A percentile compares a stretch with the other conserved stretches of the same genome.
phyloP scores from a whole-genome alignment of 1,284 basidiomycete species.

The Coniferiporia sulphurascens region DNA sequence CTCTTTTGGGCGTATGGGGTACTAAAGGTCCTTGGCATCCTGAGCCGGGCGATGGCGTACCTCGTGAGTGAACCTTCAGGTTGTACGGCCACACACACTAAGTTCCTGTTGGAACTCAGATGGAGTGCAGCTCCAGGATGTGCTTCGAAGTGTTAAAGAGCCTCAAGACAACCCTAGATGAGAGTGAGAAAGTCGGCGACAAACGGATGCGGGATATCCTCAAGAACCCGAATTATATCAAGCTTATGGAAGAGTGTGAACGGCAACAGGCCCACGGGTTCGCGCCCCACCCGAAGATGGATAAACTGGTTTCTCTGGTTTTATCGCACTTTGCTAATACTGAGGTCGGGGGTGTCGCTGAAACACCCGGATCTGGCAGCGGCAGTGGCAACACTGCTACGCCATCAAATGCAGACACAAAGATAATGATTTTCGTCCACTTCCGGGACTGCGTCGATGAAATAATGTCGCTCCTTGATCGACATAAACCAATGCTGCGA shows the following conservation, averaged over 20 bases:
- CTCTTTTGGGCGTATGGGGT: slow-evolving; percentile 39
- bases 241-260: slow-evolving; percentile 62
- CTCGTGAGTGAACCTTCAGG: slow-evolving; percentile 45
- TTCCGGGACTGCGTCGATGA: slow-evolving; percentile 89
- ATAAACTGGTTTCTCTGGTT: slow-evolving; percentile 70
- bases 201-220: slow-evolving; percentile 37
- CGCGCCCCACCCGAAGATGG: slow-evolving; percentile 89
- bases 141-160: slow-evolving; percentile 62
- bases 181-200: slow-evolving; percentile 27
- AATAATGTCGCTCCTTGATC: slow-evolving; percentile 75
- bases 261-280: slow-evolving; percentile 48
- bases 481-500: slow-evolving; percentile 68
- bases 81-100: background rate
- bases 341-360: slow-evolving; percentile 45
- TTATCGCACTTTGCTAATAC: slow-evolving; percentile 75
- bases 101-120: slow-evolving; percentile 36
- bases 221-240: slow-evolving; percentile 55
- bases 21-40: slow-evolving; percentile 43
- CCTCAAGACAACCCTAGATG: slow-evolving; percentile 27
- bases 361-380: slow-evolving; percentile 38
- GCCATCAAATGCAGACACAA: slow-evolving; percentile 42
- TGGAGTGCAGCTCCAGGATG: slow-evolving; percentile 79
- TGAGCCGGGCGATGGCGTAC: slow-evolving; percentile 80
- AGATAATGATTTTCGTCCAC: slow-evolving; percentile 95
- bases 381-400: slow-evolving; percentile 19